These are phyloP conservation scores for Phytopythium aichiense DNA, from an alignment of 352 stramenopile species.

Conservation along the genomic window DNA sequence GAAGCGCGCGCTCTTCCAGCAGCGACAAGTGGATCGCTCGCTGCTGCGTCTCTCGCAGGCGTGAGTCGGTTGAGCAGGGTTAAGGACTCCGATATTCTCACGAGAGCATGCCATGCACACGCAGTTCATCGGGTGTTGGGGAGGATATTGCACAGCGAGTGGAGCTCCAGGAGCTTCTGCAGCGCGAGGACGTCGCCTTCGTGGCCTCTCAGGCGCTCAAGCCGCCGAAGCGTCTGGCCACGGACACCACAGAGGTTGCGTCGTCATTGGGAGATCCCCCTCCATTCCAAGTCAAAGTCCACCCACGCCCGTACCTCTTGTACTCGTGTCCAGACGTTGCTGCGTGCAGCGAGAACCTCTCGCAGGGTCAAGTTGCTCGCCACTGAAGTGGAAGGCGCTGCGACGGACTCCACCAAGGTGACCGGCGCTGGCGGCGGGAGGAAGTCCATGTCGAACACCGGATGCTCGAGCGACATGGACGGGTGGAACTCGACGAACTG, in stretches of 20 bases:
- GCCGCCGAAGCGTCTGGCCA: conserved; percentile 23
- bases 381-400: background rate
- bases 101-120: background rate
- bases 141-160: conserved; percentile 71
- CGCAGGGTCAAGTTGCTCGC: conserved; percentile 12
- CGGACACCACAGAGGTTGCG: conserved; percentile 3
- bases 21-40: conserved; percentile 51
- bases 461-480: conserved; percentile 63
- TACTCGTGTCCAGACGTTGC: conserved; percentile 28
- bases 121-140: background rate
- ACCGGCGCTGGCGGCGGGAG: conserved; percentile 11
- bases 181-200: conserved; percentile 32
- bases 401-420: background rate
- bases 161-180: conserved; percentile 45
- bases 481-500: conserved; percentile 62
- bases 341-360: conserved; percentile 18
- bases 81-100: background rate
- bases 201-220: conserved; percentile 27
- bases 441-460: conserved; percentile 20
- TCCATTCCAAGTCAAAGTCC: background rate
- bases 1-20: conserved; percentile 24
- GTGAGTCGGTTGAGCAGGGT: conserved; percentile 13
- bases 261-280: background rate
- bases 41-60: conserved; percentile 55
- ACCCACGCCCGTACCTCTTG: conserved; percentile 17